Conservation (phyloP, 192 early-diverging fungal species). For the Coemansia reversa region DNA sequence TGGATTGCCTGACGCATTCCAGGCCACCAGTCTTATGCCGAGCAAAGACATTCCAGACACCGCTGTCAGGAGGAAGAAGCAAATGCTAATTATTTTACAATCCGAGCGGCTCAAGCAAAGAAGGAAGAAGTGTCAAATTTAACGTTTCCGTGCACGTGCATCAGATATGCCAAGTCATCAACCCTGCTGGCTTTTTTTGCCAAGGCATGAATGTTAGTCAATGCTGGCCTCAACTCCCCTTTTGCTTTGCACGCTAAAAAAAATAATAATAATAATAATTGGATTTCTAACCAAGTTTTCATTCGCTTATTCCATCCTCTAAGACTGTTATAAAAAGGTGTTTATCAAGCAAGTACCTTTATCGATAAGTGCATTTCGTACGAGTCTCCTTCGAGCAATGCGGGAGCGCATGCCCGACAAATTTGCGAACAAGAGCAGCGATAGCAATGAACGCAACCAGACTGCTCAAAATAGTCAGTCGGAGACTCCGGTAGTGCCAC, state of each 20-base stretch:
- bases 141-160: no score
- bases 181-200: neutral
- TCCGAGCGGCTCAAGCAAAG: no score
- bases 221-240: neutral
- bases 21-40: slow-evolving; percentile 29
- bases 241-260: neutral
- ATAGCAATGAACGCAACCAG: neutral
- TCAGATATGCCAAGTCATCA: neutral
- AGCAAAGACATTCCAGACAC: slow-evolving; percentile 26
- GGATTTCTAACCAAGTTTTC: neutral
- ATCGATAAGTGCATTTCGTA: neutral
- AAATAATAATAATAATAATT: no score
- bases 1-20: slow-evolving; percentile 46
- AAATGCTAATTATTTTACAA: neutral
- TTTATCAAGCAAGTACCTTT: neutral
- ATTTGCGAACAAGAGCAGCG: neutral
- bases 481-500: slow-evolving; percentile 1
- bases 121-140: no score
- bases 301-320: neutral
- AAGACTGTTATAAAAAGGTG: neutral
- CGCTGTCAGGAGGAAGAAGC: neutral
- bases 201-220: neutral
- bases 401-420: slow-evolving; percentile 7
- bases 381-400: slow-evolving; percentile 9
- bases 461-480: neutral